Conservation (phyloP, 805 yeast genomes). For the Nakazawaea molendinolei region DNA sequence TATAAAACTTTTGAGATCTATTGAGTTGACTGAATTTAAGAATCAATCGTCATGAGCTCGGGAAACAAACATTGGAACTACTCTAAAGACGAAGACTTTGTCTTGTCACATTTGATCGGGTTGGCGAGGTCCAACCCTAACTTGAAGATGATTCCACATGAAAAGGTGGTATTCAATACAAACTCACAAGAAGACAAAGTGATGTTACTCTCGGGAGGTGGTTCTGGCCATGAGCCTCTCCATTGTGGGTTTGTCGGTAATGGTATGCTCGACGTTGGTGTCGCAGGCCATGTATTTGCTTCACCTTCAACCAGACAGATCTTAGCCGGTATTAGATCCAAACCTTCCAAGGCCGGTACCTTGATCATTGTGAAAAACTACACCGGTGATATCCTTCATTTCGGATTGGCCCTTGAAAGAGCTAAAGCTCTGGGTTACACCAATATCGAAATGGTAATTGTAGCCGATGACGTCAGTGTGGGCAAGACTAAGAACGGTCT, state of each 20-base stretch:
- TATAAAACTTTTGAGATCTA: too few relatives aligned
- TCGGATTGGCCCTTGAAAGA: conserved; percentile 86
- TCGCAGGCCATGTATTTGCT: conserved; percentile 87
- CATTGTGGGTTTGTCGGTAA: conserved; percentile 90
- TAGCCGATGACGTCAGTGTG: conserved; percentile 91
- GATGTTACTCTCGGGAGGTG: conserved; percentile 78
- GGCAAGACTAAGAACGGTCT: conserved; percentile 84
- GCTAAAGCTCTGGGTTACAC: conserved; percentile 68
- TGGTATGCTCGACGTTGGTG: conserved; percentile 80
- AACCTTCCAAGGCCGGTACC: conserved; percentile 53
- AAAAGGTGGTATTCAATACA: conserved; percentile 44
- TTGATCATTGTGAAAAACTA: conserved; percentile 82
- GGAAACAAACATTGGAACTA: conserved; percentile 41
- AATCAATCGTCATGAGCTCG: not conserved
- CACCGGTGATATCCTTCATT: conserved; percentile 91
- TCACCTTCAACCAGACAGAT: conserved; percentile 93
- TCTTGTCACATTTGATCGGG: conserved; percentile 43
- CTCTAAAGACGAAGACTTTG: conserved; percentile 32
- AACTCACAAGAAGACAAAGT: conserved; percentile 43
- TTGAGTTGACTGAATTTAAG: too few relatives aligned
- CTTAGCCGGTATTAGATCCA: conserved; percentile 58
- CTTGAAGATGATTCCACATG: conserved; percentile 45
- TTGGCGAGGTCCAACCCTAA: conserved; percentile 49
- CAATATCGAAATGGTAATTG: conserved; percentile 64
- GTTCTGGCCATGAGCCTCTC: conserved; percentile 85